Evolutionary conservation across 345 rosid genomes (phyloP).

Genomic region (Eucalyptus coolabah): DNA sequence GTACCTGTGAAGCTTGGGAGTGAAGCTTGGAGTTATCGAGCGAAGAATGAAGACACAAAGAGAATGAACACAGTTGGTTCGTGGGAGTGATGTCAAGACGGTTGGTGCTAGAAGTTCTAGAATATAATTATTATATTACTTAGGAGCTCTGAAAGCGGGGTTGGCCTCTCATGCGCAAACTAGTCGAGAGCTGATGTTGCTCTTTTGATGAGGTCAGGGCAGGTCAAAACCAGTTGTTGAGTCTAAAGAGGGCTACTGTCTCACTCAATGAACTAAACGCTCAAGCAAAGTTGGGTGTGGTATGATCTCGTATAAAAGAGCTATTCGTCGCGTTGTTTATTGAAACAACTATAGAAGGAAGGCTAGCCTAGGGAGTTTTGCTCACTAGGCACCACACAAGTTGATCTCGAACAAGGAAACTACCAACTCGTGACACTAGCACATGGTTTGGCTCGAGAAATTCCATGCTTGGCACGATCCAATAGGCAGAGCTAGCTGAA

Average conservation of each 20-base stretch:
- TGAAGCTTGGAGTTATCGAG: too few relatives aligned
- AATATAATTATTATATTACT: too few relatives aligned
- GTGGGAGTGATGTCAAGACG: accelerated
- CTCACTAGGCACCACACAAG: accelerated
- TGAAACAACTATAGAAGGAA: too few relatives aligned
- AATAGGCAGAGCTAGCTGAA: background rate
- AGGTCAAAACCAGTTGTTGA: accelerated
- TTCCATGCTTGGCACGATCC: background rate
- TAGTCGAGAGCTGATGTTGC: accelerated
- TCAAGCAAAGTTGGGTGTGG: accelerated
- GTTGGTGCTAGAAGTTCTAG: too few relatives aligned
- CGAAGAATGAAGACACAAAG: accelerated
- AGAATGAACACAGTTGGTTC: too few relatives aligned
- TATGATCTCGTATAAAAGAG: too few relatives aligned
- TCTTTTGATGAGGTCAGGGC: accelerated
- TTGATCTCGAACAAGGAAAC: accelerated
- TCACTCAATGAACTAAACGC: accelerated
- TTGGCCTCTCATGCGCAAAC: too few relatives aligned
- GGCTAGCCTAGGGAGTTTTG: too few relatives aligned
- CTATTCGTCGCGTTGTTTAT: accelerated
- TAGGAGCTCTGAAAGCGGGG: accelerated
- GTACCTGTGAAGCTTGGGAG: too few relatives aligned
- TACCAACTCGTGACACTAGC: background rate
- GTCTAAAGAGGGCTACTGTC: accelerated
- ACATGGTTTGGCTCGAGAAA: background rate